These are phyloP conservation scores for Mortierella claussenii DNA, from an alignment of 192 early-diverging fungal genomes.

Conservation along the genomic window DNA sequence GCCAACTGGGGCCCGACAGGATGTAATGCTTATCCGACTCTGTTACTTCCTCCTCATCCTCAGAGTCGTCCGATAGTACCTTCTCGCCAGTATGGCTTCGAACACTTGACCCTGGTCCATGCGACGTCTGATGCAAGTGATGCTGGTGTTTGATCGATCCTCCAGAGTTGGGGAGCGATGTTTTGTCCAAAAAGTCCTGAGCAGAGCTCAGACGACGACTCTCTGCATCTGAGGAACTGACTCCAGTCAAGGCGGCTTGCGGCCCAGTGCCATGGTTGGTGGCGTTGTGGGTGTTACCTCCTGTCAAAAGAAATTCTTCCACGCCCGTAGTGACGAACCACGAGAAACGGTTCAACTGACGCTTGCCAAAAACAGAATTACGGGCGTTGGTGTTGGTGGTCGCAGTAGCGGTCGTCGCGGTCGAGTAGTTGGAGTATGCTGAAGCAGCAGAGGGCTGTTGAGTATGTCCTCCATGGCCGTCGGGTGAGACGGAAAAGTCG, in stretches of 20 bases:
- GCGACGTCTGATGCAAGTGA: too few species aligned
- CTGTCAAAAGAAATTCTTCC: conserved; percentile 55
- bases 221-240: conserved; percentile 3
- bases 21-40: conserved; percentile 60
- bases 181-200: conserved; percentile 9
- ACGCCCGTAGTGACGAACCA: conserved; percentile 60
- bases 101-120: conserved; percentile 18
- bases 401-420: conserved; percentile 8
- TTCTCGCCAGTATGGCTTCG: conserved; percentile 14
- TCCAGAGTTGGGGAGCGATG: conserved; percentile 10
- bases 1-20: conserved; percentile 56
- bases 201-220: conserved; percentile 12
- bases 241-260: not conserved
- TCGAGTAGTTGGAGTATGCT: conserved; percentile 24
- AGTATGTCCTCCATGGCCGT: conserved; percentile 10
- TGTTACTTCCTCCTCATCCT: conserved; percentile 52
- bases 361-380: conserved; percentile 51
- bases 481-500: conserved; percentile 52
- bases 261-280: not conserved
- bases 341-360: conserved; percentile 55
- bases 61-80: conserved; percentile 21
- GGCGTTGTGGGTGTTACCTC: conserved; percentile 15
- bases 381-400: conserved; percentile 25
- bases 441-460: conserved; percentile 26
- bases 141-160: conserved; percentile 9